Evolutionary conservation across 495 filamentous ascomycete species (phyloP).

Genomic region (Neurospora sublineolata): DNA sequence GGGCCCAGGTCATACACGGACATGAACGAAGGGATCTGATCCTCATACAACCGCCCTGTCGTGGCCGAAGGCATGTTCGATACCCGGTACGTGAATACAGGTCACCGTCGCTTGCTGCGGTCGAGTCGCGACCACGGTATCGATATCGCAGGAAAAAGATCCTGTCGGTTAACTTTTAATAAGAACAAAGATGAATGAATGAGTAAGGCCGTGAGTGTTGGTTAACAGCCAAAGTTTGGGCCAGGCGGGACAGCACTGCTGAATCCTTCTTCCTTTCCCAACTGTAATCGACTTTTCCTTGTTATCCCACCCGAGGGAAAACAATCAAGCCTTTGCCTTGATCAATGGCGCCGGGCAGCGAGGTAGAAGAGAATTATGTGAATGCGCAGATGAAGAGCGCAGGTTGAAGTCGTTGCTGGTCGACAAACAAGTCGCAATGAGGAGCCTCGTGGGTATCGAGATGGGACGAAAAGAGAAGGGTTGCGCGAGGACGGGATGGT

Average conservation of each 20-base stretch:
- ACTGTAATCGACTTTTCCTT: not conserved
- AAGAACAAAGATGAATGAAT: not conserved
- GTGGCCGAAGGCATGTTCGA: constrained; percentile 44
- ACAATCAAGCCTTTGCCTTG: not conserved
- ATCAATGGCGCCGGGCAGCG: not conserved
- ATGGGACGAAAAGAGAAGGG: not conserved
- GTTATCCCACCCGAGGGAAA: not conserved
- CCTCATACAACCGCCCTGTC: constrained; percentile 43
- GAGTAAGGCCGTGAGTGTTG: not conserved
- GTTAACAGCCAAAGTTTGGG: constrained; percentile 1
- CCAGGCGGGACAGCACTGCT: constrained; percentile 25
- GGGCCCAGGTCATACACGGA: constrained; percentile 50
- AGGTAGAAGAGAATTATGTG: not conserved
- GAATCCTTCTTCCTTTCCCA: constrained; percentile 15
- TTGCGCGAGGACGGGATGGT: not conserved
- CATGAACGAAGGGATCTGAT: constrained; percentile 64
- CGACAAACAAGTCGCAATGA: not conserved
- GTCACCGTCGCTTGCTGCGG: constrained; percentile 7
- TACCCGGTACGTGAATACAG: not conserved
- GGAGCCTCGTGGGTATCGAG: not conserved
- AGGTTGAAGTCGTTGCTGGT: not conserved
- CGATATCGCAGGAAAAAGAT: constrained; percentile 6
- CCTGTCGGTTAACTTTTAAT: not conserved
- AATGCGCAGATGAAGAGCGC: not conserved
- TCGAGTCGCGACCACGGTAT: constrained; percentile 14